Evolutionary conservation across 2,329 filamentous ascomycete species (phyloP).

Genomic region (Neopestalotiopsis sp.): DNA sequence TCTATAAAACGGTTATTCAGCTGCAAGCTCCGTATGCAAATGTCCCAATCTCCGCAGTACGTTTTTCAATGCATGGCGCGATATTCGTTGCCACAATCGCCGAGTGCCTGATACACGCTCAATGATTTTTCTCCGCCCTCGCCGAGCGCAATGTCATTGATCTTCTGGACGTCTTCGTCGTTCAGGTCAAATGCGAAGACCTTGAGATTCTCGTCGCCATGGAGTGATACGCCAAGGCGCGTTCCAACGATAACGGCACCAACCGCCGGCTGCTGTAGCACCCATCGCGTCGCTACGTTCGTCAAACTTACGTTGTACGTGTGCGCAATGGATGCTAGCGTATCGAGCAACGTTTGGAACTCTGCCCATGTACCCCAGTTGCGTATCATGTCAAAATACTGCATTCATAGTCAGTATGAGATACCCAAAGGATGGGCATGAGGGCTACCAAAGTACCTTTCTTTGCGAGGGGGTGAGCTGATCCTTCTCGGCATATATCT

Average conservation of each 20-base stretch:
- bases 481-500: constrained; percentile 35
- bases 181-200: constrained; percentile 32
- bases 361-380: constrained; percentile 36
- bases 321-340: constrained; percentile 27
- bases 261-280: constrained; percentile 37
- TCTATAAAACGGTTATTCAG: too few relatives aligned
- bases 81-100: constrained; percentile 41
- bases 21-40: too few relatives aligned
- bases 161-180: constrained; percentile 28
- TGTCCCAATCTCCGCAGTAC: not conserved
- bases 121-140: constrained; percentile 20
- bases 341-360: constrained; percentile 35
- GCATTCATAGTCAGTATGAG: not conserved
- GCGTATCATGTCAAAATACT: constrained; percentile 38
- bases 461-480: constrained; percentile 41
- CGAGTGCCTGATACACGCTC: constrained; percentile 30
- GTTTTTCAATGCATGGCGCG: constrained; percentile 13
- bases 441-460: constrained; percentile 27
- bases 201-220: constrained; percentile 32
- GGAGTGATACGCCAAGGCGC: constrained; percentile 33
- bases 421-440: not conserved
- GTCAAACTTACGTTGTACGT: constrained; percentile 34
- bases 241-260: constrained; percentile 41
- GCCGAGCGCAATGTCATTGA: constrained; percentile 31
- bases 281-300: constrained; percentile 39